Evolutionary conservation across 2,329 filamentous ascomycete genomes (phyloP).

Genomic region (Colletotrichum theobromicola): DNA sequence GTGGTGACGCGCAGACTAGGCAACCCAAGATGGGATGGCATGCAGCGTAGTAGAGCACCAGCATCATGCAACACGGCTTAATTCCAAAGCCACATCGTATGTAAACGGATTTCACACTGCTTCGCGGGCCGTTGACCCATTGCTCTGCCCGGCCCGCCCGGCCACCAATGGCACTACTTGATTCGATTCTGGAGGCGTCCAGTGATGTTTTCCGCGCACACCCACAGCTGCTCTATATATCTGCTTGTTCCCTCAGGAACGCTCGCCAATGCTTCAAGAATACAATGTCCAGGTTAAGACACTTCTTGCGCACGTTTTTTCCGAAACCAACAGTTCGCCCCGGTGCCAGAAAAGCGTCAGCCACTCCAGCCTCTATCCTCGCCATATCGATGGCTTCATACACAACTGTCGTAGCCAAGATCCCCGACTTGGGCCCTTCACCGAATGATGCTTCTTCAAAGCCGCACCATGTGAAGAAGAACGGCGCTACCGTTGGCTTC

Average conservation of each 20-base stretch:
- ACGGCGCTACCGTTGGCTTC: slow-evolving; percentile 48
- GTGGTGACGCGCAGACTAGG: background rate
- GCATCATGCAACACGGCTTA: background rate
- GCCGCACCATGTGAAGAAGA: slow-evolving; percentile 52
- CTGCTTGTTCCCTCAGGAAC: background rate
- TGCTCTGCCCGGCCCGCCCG: background rate
- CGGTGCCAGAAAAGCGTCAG: slow-evolving; percentile 14
- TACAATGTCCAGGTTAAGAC: slow-evolving; percentile 12
- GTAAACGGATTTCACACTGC: background rate
- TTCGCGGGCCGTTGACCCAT: background rate
- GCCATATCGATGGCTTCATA: slow-evolving; percentile 24
- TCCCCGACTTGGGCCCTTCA: slow-evolving; percentile 35
- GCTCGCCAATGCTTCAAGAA: background rate
- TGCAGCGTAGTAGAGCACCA: background rate
- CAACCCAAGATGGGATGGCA: background rate
- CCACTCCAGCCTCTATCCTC: slow-evolving; percentile 6
- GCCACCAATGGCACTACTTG: background rate
- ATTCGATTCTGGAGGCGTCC: background rate
- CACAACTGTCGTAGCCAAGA: slow-evolving; percentile 36
- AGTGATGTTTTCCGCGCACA: background rate
- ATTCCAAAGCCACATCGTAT: background rate
- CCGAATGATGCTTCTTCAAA: slow-evolving; percentile 49
- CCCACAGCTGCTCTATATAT: background rate
- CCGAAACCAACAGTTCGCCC: background rate
- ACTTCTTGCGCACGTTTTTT: slow-evolving; percentile 6